Conservation (phyloP, 164 flowering plant species). For the Taxillus chinensis region DNA sequence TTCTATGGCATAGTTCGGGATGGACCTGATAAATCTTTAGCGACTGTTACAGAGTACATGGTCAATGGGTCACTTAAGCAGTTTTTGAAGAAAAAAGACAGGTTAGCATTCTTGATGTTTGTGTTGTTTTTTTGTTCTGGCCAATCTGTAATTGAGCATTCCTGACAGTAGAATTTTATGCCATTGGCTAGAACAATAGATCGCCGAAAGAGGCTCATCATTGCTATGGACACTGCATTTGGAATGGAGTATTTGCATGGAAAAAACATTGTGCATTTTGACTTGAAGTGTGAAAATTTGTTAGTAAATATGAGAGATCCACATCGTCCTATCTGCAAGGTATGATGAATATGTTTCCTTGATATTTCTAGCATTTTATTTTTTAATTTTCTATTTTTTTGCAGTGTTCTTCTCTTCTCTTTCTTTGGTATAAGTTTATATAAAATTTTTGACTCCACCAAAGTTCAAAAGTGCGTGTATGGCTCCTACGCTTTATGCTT, state of each 20-base stretch:
- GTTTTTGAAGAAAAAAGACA: slow-evolving; percentile 87
- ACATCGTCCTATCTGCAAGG: slow-evolving; percentile 95
- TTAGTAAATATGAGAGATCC: slow-evolving; percentile 96
- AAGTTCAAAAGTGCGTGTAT: no score
- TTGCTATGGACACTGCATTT: slow-evolving; percentile 93
- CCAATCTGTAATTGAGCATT: not conserved
- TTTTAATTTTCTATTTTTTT: no score
- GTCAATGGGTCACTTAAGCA: slow-evolving; percentile 94
- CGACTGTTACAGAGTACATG: slow-evolving; percentile 98
- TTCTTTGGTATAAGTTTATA: no score
- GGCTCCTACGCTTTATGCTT: no score
- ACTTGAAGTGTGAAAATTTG: slow-evolving; percentile 89
- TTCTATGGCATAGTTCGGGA: slow-evolving; percentile 98
- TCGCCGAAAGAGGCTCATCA: slow-evolving; percentile 91
- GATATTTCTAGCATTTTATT: no score
- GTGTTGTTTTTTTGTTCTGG: not conserved
- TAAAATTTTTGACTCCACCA: no score
- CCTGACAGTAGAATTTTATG: not conserved
- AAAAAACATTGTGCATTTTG: slow-evolving; percentile 92
- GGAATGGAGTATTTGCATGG: slow-evolving; percentile 98
- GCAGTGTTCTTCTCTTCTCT: no score
- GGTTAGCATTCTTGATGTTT: slow-evolving; percentile 29
- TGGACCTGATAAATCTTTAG: slow-evolving; percentile 93
- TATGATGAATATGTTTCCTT: slow-evolving; percentile 11
- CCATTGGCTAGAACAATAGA: slow-evolving; percentile 70